Evolutionary conservation across 306 rosid species (phyloP), one percentile per base, ranked within the genome.

Genomic region (Pyrus bretschneideri): DNA sequence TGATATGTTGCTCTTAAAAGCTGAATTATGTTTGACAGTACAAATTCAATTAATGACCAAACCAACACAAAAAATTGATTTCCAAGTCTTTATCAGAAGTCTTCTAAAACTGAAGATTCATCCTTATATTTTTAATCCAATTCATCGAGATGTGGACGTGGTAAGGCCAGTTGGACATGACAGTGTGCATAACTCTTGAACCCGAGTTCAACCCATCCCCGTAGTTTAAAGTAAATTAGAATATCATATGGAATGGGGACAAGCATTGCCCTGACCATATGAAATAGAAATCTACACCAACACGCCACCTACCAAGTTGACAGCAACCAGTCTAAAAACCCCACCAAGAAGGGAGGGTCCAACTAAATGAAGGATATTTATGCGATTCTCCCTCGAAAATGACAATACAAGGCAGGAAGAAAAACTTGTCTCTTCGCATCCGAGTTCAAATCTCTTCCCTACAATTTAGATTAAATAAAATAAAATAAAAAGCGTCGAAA

Each of bases 261-360:
- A 73, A 81, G 59, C 35, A 12, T 64, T 51, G 79, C 49, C 45
- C 49, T 68, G 68, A 19, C 57, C 22, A 30, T 66, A 33, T 23
- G 75, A 74, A 81, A 33, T 49, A 35, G 30, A 63, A 63, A 5
- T 29, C 68, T 64, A 33, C 70, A 42, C 38, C 54, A 66, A 58
- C 76, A 73, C 17, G 59, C 79, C 81, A 63, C 81, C 78, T 45
- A 76, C 58, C 51, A 11, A 60, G 68, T 10, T 67, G 79, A 69
- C 78, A 38, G 68, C 44, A 4, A 74, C 65, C 65, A 73, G 70
- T 75, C 74, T 67, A 52, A 55, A 70, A 82, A 72, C 81, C 81
- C 91, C 86, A 86, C 89, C 87, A 82, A 72, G n/a, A 78, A 69
- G 55, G 40, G 30, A 70, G 75, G 76, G 80, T 35, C 73, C 59